These are phyloP conservation scores for Blumeriella jaapii DNA, from an alignment of 2,329 filamentous ascomycete genomes.

Conservation along the genomic window DNA sequence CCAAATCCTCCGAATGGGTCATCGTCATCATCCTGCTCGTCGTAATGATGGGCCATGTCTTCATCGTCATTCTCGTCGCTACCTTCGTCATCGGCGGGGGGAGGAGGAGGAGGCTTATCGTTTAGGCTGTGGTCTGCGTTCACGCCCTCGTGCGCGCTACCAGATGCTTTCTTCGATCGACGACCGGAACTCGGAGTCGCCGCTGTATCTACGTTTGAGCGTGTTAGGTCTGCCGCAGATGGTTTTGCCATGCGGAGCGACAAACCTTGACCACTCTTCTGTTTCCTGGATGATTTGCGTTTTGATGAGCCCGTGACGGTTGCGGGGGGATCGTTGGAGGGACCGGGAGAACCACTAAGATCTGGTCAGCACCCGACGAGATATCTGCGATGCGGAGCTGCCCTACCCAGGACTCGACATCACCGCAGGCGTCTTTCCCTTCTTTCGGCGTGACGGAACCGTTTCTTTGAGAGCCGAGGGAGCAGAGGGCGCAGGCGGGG, in stretches of 20 bases:
- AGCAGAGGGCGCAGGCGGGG: slow-evolving; percentile 28
- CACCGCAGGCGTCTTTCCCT: slow-evolving; percentile 46
- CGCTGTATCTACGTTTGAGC: slow-evolving; percentile 26
- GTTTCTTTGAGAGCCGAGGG: slow-evolving; percentile 30
- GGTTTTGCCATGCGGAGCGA: slow-evolving; percentile 4
- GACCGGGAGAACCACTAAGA: slow-evolving; percentile 49
- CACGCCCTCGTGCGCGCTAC: slow-evolving; percentile 56
- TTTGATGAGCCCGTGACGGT: slow-evolving; percentile 52
- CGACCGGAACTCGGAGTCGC: slow-evolving; percentile 22
- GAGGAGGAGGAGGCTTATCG: slow-evolving; percentile 17
- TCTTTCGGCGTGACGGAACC: slow-evolving; percentile 40
- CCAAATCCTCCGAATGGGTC: slow-evolving; percentile 57
- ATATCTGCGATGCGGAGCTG: slow-evolving; percentile 2
- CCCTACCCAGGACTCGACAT: slow-evolving; percentile 68
- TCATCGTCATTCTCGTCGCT: slow-evolving; percentile 58
- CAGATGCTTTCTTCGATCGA: slow-evolving; percentile 40
- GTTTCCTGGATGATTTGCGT: slow-evolving; percentile 61
- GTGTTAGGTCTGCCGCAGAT: slow-evolving; percentile 29
- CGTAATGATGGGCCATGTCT: slow-evolving; percentile 40
- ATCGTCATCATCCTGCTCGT: slow-evolving; percentile 43
- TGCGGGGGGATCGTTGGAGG: slow-evolving; percentile 43
- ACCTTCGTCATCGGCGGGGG: slow-evolving; percentile 35
- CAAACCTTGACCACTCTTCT: slow-evolving; percentile 48
- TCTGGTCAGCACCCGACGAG: slow-evolving; percentile 21
- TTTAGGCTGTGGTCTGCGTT: slow-evolving; percentile 41